Base-by-base conservation (phyloP, 768 basidiomycete genomes). In the Symmetrospora coprosmae region DNA sequence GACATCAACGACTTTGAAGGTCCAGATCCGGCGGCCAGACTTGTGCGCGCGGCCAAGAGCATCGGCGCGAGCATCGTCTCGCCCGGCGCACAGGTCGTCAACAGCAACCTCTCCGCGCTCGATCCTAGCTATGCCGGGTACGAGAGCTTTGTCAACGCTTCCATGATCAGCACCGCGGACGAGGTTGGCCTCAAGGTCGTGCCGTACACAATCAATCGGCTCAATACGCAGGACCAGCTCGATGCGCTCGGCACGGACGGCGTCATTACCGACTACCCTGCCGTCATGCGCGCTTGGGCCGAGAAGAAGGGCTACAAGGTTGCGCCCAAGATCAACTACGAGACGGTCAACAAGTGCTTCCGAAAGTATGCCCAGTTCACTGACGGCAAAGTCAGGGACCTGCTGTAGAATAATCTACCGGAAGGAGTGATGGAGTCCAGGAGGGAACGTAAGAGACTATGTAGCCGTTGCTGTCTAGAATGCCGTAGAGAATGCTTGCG, bases 51-150 rank as follows among this genome's bases (percentile, higher is more conserved):
- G 7, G 64, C 64, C 0, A 30, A 23, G n/a, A 48, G 50, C 9
- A 65, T 65, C 45, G 27, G 40, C 23, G 64, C 64, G 9, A 48
- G 62, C 25, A 55, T 65, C 53, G 46, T 65, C 45, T 58, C 61
- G 2, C 64, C 64, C 2, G 19, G 21, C 11, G 64, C 52, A 0
- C 37, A 39, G 2, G 51, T 61, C 11, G 34, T 43, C 35, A 52
- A 28, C 6, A 51, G 61, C 19, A 62, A 62, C 37, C 2, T 25
- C 8, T 38, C 53, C 9, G 55, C 53, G 13, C 35, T 49, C 1
- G 62, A 63, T 37, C 47, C 55, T 2, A 34, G 21, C n/a, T 49
- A 25, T 27, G 31, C 21, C 4, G 62, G 55, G 5, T 63, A 60
- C 37, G 38, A 25, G n/a, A 19, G n/a, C 33, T 63, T 63, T 47